Base-by-base conservation (phyloP, 192 early-diverging fungal species). In the Powellomyces hirtus region DNA sequence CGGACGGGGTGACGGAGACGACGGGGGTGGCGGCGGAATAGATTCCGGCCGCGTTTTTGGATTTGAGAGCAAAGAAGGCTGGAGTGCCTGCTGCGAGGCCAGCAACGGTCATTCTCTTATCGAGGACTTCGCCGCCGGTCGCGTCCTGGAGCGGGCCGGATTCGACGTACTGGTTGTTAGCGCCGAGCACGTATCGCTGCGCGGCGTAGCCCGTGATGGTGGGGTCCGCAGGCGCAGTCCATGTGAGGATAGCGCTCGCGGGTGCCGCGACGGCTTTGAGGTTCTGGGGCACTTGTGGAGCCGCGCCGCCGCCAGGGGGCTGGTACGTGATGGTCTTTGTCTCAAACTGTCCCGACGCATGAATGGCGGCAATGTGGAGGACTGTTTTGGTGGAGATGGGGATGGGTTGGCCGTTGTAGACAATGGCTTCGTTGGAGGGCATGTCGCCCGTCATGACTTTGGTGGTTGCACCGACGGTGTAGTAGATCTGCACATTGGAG, bases 401-500 rank as follows among this genome's bases (percentile, higher is more conserved):
- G 22, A 61, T 61, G 31, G 59, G 59, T 18, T 42, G 40, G 5
- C 5, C 59, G 20, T 40, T 38, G 59, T 61, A 61, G 36, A 61
- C n/a, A 38, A 61, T n/a, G 34, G 59, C 59, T 6, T 33, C 5
- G 35, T 61, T 38, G 36, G 59, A 61, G 2, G 59, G 59, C 4
- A 37, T n/a, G 22, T 31, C 59, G 31, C 37, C 59, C n/a, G 13
- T 61, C 37, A 61, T 37, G 14, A 42, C 37, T 10, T 10, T 22
- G n/a, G n/a, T n/a, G n/a, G n/a, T n/a, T n/a, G n/a, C n/a, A n/a
- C n/a, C n/a, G n/a, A n/a, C n/a, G 22, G 59, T 38, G 59, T 36
- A 38, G 59, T 36, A 61, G 8, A 61, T 61, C 22, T 61, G 37
- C 14, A 37, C 59, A 31, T 42, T 61, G n/a, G 59, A 61, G 35